Evolutionary conservation across 345 rosid species (phyloP).

Genomic region (Fremontodendron californicum): DNA sequence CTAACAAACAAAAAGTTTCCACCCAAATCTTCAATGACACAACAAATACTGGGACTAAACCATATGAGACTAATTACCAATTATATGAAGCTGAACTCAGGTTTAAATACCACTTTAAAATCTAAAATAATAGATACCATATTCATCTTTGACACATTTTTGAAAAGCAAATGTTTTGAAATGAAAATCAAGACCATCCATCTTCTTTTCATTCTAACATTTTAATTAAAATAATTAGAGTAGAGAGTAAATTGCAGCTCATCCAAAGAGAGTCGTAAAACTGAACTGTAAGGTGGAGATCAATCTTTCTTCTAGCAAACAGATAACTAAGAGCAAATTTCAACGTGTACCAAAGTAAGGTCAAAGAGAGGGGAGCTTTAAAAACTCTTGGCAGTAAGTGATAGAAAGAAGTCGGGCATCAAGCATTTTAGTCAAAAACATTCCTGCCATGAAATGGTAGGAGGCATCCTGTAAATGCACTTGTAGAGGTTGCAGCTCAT

Average conservation of each 20-base stretch:
- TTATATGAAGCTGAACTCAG: neutral
- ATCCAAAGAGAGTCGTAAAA: neutral
- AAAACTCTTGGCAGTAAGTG: too few relatives aligned
- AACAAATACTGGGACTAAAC: neutral
- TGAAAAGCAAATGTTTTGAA: too few relatives aligned
- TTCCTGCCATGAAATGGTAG: too few relatives aligned
- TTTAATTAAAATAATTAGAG: too few relatives aligned
- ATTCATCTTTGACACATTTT: too few relatives aligned
- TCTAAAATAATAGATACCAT: neutral
- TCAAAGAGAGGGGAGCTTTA: too few relatives aligned
- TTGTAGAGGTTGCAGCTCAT: neutral
- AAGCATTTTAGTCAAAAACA: neutral
- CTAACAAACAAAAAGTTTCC: neutral
- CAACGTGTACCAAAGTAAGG: neutral
- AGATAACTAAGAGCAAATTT: neutral
- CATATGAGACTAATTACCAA: neutral
- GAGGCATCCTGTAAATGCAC: neutral
- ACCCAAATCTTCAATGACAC: neutral
- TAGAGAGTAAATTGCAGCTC: neutral
- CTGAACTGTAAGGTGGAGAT: too few relatives aligned
- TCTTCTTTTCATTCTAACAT: too few relatives aligned
- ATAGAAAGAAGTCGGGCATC: neutral
- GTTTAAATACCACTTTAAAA: neutral
- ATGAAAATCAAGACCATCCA: neutral
- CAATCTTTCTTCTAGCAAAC: too few relatives aligned